These are phyloP conservation scores for Cetraspora pellucida DNA, from an alignment of 192 early-diverging fungal genomes.

Conservation along the genomic window DNA sequence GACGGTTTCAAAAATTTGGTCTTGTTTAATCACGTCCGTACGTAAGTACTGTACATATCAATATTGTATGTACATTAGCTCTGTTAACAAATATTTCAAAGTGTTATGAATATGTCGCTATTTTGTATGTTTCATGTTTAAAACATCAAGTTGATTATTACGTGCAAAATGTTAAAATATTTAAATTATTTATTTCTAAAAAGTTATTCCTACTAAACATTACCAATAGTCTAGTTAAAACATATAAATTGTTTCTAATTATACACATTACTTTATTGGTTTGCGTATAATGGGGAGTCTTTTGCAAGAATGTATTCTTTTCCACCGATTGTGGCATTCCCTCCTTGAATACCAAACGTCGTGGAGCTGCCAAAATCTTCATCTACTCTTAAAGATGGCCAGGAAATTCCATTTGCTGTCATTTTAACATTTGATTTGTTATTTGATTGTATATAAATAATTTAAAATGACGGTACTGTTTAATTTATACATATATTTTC, in stretches of 20 bases:
- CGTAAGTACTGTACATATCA: too few relatives aligned
- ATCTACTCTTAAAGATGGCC: constrained; percentile 77
- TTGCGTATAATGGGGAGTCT: constrained; percentile 47
- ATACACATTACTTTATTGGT: constrained; percentile 40
- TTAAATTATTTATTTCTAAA: too few relatives aligned
- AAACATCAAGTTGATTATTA: too few relatives aligned
- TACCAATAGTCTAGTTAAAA: too few relatives aligned
- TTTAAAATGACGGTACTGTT: background rate
- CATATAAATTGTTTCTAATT: background rate
- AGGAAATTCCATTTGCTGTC: constrained; percentile 73
- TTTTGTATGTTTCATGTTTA: too few relatives aligned
- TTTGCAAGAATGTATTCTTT: constrained; percentile 61
- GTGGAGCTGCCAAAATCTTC: constrained; percentile 71
- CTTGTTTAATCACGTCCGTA: too few relatives aligned
- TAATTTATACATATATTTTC: background rate
- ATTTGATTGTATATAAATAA: background rate
- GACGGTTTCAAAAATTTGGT: too few relatives aligned
- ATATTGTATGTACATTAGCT: too few relatives aligned
- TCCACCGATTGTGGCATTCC: constrained; percentile 67
- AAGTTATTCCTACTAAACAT: too few relatives aligned
- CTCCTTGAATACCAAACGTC: constrained; percentile 80
- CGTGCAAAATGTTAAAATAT: too few relatives aligned
- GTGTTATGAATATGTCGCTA: too few relatives aligned
- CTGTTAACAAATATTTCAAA: too few relatives aligned
- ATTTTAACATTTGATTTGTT: background rate